phyloP scores from a whole-genome alignment of 345 rosid species.

The Bruguiera parviflora region DNA sequence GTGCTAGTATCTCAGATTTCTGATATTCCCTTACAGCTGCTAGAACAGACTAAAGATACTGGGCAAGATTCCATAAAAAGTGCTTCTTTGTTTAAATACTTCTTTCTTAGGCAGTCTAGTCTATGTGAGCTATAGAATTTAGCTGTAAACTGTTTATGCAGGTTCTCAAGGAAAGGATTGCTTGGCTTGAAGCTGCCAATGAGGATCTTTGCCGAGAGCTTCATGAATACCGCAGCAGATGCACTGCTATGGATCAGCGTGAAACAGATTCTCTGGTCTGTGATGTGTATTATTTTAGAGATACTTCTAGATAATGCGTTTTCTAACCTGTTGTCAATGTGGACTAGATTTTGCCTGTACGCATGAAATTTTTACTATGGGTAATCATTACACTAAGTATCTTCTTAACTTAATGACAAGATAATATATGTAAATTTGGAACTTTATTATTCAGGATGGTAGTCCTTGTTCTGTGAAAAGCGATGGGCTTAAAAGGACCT shows the following conservation, averaged over 20 bases:
- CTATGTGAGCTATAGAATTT: neutral
- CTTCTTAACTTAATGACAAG: neutral
- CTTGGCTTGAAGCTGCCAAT: slow-evolving; percentile 90
- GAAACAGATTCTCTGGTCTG: slow-evolving; percentile 82
- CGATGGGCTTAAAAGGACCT: slow-evolving; percentile 85
- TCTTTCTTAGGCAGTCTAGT: neutral
- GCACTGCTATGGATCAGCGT: slow-evolving; percentile 44
- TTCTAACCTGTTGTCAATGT: slow-evolving; percentile 5
- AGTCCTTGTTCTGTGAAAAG: slow-evolving; percentile 55
- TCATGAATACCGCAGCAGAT: slow-evolving; percentile 73
- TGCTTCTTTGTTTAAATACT: slow-evolving; percentile 4
- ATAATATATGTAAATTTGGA: slow-evolving; percentile 9
- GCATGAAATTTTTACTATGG: neutral
- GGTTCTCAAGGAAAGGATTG: slow-evolving; percentile 90
- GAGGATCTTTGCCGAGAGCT: slow-evolving; percentile 93
- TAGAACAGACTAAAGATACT: neutral
- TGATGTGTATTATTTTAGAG: slow-evolving; percentile 16
- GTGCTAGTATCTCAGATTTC: slow-evolving; percentile 3
- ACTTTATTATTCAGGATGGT: slow-evolving; percentile 56
- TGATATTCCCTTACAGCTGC: neutral
- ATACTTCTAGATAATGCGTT: slow-evolving; percentile 2
- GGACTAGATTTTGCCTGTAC: neutral
- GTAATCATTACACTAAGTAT: neutral
- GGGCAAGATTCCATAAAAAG: neutral
- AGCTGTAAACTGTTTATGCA: slow-evolving; percentile 21